Base-by-base conservation (phyloP, 2,329 filamentous ascomycete species). In the Claviceps digitariae region DNA sequence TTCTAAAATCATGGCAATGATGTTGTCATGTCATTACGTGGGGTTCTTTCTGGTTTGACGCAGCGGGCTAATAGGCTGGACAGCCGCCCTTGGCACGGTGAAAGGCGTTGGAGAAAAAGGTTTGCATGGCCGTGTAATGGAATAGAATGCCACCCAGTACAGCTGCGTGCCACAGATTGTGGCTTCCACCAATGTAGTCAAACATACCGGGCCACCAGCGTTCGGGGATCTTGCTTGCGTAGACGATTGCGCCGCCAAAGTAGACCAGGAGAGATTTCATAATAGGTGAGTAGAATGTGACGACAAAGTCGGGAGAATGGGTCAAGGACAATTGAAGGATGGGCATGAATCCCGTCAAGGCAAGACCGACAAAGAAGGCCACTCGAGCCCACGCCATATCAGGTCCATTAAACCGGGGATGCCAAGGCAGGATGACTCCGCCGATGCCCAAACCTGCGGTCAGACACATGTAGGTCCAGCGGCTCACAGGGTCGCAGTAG, bases 111-210 rank as follows among this genome's bases (percentile, higher is more conserved):
- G 85, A 77, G 64, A 98, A 98, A 69, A 98, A 93, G 53, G 90
- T 81, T 68, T 96, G 87, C 91, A 98, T 96, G 20, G 93, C 93
- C 23, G 79, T 78, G 70, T 97, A 98, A 69, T 98, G 93, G 67
- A 95, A 97, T n/a, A 97, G 69, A 54, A 98, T 98, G 12, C 93
- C 93, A 17, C 90, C 89, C 29, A 98, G 74, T 12, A 98, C 93
- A 8, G 93, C 93, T 36, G 95, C 71, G 69, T 98, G 93, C 93
- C 93, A 98, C 55, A 98, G 82, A 68, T 98, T 98, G 71, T 98
- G 93, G 67, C 88, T 94, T 47, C 89, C 90, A 41, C 93, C 93
- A 43, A 94, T 78, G 66, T 97, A 97, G 69, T 98, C 93, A 62
- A 98, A 98, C 66, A 86, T 81, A 50, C 93, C 93, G 0, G 93